Conservation (phyloP, 2,329 filamentous ascomycete genomes). For the Teratosphaeria viscida region DNA sequence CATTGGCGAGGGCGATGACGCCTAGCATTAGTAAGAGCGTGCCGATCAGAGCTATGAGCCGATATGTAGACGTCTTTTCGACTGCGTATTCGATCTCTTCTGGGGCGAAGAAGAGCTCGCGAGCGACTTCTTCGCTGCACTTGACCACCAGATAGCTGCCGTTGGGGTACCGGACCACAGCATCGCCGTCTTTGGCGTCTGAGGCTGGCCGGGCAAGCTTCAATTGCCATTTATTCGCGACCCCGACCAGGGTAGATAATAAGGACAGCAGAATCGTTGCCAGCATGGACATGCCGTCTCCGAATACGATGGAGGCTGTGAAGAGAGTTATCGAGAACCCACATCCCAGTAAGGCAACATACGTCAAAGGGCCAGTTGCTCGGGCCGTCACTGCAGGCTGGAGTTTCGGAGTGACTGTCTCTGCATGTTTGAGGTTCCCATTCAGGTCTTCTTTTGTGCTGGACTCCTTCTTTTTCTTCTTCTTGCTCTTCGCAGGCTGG, state of each 20-base stretch:
- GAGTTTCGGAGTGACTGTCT: not conserved
- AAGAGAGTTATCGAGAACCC: slow-evolving; percentile 34
- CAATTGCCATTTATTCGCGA: slow-evolving; percentile 41
- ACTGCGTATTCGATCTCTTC: slow-evolving; percentile 40
- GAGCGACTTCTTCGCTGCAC: slow-evolving; percentile 40
- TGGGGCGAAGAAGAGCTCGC: slow-evolving; percentile 43
- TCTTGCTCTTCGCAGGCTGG: slow-evolving; percentile 22
- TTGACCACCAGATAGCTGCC: slow-evolving; percentile 41
- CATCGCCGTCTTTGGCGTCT: slow-evolving; percentile 25
- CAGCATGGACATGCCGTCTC: slow-evolving; percentile 42
- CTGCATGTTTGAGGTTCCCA: not conserved
- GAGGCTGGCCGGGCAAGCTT: slow-evolving; percentile 24
- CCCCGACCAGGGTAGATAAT: slow-evolving; percentile 39
- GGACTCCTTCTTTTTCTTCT: not conserved
- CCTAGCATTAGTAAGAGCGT: slow-evolving; percentile 44
- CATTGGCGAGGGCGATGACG: slow-evolving; percentile 42
- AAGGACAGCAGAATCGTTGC: slow-evolving; percentile 38
- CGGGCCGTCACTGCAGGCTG: slow-evolving; percentile 31
- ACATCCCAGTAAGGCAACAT: slow-evolving; percentile 36
- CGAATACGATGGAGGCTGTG: slow-evolving; percentile 32
- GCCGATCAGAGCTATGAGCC: slow-evolving; percentile 39
- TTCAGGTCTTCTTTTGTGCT: slow-evolving; percentile 1
- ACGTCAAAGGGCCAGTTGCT: slow-evolving; percentile 35
- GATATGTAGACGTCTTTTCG: slow-evolving; percentile 30
- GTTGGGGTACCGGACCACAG: slow-evolving; percentile 43